phyloP scores from a whole-genome alignment of 23 red algal genomes.

The Chondrus crispus region DNA sequence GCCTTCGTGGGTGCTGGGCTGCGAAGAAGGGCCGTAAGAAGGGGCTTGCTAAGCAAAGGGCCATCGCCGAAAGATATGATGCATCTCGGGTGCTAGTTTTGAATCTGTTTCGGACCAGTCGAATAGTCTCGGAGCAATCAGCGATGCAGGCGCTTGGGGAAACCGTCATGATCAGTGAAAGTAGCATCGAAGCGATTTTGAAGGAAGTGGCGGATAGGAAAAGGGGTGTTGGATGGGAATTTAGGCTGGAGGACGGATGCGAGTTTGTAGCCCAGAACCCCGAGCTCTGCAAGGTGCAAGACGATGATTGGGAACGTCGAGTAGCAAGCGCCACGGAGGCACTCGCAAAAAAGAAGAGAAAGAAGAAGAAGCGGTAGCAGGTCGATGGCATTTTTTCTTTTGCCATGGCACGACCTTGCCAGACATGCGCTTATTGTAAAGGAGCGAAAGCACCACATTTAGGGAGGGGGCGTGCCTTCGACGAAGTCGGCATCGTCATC shows the following conservation, averaged over 20 bases:
- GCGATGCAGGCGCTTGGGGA: slow-evolving; percentile 32
- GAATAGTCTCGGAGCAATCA: background rate
- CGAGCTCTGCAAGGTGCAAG: background rate
- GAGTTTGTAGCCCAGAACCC: slow-evolving; percentile 17
- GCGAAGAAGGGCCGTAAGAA: slow-evolving; percentile 1
- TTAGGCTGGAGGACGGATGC: background rate
- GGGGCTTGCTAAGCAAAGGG: background rate
- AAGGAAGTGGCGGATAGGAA: slow-evolving; percentile 30
- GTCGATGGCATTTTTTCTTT: no score
- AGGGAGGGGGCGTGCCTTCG: slow-evolving; percentile 41
- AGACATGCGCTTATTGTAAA: no score
- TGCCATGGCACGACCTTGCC: no score
- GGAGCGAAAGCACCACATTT: background rate
- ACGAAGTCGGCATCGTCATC: background rate
- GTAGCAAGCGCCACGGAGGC: slow-evolving; percentile 25
- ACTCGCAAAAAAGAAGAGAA: background rate
- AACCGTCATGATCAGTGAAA: slow-evolving; percentile 1
- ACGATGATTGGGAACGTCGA: slow-evolving; percentile 24
- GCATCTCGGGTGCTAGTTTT: slow-evolving; percentile 17
- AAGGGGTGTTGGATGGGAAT: slow-evolving; percentile 35
- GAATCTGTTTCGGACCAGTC: slow-evolving; percentile 30
- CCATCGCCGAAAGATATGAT: slow-evolving; percentile 17
- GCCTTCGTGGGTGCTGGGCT: slow-evolving; percentile 39
- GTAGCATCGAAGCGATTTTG: background rate
- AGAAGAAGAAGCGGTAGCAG: no score